These are phyloP conservation scores for Thalia dealbata DNA, from an alignment of 176 grass and related monocot genomes.

Conservation along the genomic window DNA sequence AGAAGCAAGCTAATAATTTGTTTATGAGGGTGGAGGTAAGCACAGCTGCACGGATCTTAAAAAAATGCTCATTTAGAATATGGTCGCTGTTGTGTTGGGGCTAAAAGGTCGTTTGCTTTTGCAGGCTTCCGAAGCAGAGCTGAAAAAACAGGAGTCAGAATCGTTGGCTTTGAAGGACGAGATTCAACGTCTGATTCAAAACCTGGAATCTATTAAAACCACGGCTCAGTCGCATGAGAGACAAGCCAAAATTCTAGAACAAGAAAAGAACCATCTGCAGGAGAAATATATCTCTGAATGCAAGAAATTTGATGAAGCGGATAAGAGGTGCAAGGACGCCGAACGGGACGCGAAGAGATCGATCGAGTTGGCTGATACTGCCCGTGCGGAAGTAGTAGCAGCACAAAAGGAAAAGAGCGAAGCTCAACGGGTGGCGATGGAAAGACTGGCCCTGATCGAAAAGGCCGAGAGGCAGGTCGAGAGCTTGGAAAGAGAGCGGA, in stretches of 20 bases:
- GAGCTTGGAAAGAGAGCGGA: conserved; percentile 65
- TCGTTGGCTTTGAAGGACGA: conserved; percentile 65
- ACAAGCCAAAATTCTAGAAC: conserved; percentile 61
- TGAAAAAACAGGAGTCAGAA: conserved; percentile 55
- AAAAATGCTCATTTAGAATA: neutral
- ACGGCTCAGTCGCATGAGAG: conserved; percentile 60
- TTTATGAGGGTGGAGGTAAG: conserved; percentile 64
- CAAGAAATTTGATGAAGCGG: conserved; percentile 69
- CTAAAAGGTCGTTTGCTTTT: conserved; percentile 3
- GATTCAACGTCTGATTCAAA: conserved; percentile 53
- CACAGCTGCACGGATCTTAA: neutral
- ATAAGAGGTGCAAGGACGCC: conserved; percentile 80
- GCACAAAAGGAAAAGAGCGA: conserved; percentile 86
- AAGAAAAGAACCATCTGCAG: conserved; percentile 90
- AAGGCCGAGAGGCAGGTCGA: conserved; percentile 71
- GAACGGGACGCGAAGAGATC: conserved; percentile 77
- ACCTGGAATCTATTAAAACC: conserved; percentile 53
- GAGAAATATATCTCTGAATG: conserved; percentile 64
- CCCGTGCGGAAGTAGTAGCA: conserved; percentile 48
- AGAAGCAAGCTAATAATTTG: conserved; percentile 62
- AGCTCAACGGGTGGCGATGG: conserved; percentile 69
- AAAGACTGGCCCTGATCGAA: conserved; percentile 65
- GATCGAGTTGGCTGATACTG: conserved; percentile 72
- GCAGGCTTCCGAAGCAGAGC: conserved; percentile 67
- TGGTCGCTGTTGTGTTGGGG: neutral